These are phyloP conservation scores for Hericium alpestre DNA, from an alignment of 768 basidiomycete species.

Conservation along the genomic window DNA sequence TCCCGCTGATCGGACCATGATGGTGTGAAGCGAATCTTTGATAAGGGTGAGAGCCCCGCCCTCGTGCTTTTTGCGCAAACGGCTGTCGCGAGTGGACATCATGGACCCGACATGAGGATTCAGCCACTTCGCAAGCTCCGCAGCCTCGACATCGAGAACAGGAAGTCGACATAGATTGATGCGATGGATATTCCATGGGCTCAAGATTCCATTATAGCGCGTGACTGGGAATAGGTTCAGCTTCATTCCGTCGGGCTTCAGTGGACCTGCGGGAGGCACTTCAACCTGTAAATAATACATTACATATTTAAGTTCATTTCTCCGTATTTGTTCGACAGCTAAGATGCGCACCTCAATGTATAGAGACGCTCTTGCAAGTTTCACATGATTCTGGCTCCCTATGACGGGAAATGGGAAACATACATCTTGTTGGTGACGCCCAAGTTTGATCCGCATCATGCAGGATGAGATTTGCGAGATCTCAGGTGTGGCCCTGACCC, in stretches of 20 bases:
- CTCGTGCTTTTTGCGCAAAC: background rate
- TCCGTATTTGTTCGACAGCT: background rate
- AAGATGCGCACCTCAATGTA: slow-evolving; percentile 28
- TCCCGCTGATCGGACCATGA: slow-evolving; percentile 20
- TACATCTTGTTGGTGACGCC: slow-evolving; percentile 19
- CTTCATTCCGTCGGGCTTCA: slow-evolving; percentile 12
- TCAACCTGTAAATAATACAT: slow-evolving; percentile 15
- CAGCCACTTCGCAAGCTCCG: slow-evolving; percentile 21
- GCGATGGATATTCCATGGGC: slow-evolving; percentile 29
- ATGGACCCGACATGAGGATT: slow-evolving; percentile 20
- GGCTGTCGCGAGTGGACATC: slow-evolving; percentile 24
- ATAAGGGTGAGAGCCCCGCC: slow-evolving; percentile 21
- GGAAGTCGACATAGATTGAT: slow-evolving; percentile 29
- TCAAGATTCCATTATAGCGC: background rate
- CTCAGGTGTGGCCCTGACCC: slow-evolving; percentile 5
- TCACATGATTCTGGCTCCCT: slow-evolving; percentile 25
- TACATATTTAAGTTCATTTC: background rate
- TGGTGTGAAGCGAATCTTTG: slow-evolving; percentile 22
- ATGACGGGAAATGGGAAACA: slow-evolving; percentile 36
- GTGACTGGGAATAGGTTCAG: slow-evolving; percentile 21
- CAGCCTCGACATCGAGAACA: slow-evolving; percentile 16
- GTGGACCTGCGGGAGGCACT: slow-evolving; percentile 11
- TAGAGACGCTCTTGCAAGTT: slow-evolving; percentile 43
- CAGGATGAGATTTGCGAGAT: slow-evolving; percentile 22
- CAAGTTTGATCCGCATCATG: slow-evolving; percentile 24